Base-by-base conservation (phyloP, 2,329 filamentous ascomycete species). In the Cryphonectria parasitica region DNA sequence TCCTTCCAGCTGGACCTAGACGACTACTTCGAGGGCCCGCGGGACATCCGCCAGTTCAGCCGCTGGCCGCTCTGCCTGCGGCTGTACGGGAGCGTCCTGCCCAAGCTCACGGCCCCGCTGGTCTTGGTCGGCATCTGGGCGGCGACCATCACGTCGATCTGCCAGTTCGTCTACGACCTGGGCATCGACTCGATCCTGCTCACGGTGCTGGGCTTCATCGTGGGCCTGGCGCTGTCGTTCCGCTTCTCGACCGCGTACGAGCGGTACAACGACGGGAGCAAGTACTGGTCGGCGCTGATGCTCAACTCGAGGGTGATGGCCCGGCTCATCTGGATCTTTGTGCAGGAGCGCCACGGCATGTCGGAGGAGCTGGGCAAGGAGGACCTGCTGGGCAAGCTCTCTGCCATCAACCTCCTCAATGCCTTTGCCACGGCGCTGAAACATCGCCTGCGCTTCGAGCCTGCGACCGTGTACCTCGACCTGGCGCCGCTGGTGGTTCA, bases 381-480 rank as follows among this genome's bases (percentile, higher is more conserved):
- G 56, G 66, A 67, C 41, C 39, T 67, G 19, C 36, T 67, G 39
- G 66, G 54, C 54, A 74, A 45, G 36, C 63, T 45, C 54, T 43
- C 34, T 41, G 19, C 45, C 8, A 88, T 96, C 79, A 95, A 96
- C 78, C 85, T 96, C 8, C 85, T 96, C 73, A 87, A 93, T 39
- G 91, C 92, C 2, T 96, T 92, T 75, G 87, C 92, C n/a, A 85
- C 92, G 25, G 82, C 93, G 1, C 84, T 97, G 71, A 95, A 95
- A 82, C 93, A 96, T 81, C 91, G 90, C 76, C 87, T 97, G 43
- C 92, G 93, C 43, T 95, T 95, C 78, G 93, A 97, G 78, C 93
- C 93, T 1, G 93, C 92, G 75, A 89, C 90, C 45, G 87, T 91
- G 67, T 95, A 96, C 78, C 87, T 90, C 1, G 93, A 96, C 76